A percentile compares a stretch with the other conserved stretches of the same genome.
These are phyloP conservation scores for Dioscorea cayenensis DNA, from an alignment of 116 monocot genomes.

Conservation along the genomic window DNA sequence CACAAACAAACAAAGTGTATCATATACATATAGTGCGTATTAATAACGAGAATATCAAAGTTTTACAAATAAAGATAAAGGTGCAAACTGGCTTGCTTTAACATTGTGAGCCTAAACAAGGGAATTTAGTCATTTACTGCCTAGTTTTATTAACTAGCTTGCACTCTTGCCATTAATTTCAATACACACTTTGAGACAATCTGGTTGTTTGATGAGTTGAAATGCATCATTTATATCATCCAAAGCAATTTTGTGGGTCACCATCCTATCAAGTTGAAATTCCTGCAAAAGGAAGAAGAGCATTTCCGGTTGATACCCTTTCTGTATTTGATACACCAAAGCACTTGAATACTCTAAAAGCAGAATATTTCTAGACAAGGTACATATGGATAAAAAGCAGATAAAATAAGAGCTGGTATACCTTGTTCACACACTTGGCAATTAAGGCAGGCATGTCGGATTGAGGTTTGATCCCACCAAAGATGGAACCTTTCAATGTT, in stretches of 20 bases:
- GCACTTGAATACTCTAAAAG: neutral
- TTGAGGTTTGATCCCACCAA: slow-evolving; percentile 29
- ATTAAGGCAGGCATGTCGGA: slow-evolving; percentile 18
- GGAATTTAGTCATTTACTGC: neutral
- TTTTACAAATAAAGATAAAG: neutral
- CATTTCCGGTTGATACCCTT: neutral
- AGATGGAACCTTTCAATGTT: slow-evolving; percentile 25
- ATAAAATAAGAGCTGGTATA: neutral
- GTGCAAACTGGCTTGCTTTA: no score
- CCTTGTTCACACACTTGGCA: slow-evolving; percentile 28
- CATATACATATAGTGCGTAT: neutral
- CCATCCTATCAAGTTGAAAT: slow-evolving; percentile 7
- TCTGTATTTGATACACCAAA: neutral
- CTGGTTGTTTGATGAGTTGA: slow-evolving; percentile 5
- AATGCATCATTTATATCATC: slow-evolving; percentile 1
- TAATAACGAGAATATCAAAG: neutral
- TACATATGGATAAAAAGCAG: neutral
- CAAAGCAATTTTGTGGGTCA: slow-evolving; percentile 7
- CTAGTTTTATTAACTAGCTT: neutral
- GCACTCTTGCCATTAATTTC: neutral
- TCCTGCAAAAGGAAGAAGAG: neutral
- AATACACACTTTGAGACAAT: slow-evolving; percentile 6
- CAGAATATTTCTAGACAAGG: neutral
- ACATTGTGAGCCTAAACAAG: neutral
- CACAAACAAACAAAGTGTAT: neutral